Conservation (phyloP, 2,329 filamentous ascomycete species). For the Fusarium albosuccineum region DNA sequence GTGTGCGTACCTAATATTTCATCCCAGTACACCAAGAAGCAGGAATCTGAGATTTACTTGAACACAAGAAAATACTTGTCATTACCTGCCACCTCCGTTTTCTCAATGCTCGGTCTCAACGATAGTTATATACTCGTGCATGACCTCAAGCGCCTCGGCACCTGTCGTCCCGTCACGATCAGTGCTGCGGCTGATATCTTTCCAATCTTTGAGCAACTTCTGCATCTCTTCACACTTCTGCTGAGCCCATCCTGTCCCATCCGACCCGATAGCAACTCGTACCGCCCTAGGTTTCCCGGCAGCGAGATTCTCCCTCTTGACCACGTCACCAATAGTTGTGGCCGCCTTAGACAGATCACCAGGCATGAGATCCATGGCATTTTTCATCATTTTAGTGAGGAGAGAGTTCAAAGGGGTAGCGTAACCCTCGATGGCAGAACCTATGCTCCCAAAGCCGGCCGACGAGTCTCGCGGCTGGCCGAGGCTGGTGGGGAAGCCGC, state of each 20-base stretch:
- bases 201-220: not conserved
- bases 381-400: not conserved
- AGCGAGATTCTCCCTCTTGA: not conserved
- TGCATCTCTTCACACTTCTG: not conserved
- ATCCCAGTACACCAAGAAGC: too few relatives aligned
- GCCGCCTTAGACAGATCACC: not conserved
- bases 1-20: too few relatives aligned
- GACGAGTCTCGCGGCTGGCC: not conserved
- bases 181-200: not conserved
- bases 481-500: not conserved
- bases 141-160: too few relatives aligned
- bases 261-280: not conserved
- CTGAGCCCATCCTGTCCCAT: not conserved
- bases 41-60: too few relatives aligned
- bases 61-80: too few relatives aligned
- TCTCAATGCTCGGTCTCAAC: too few relatives aligned
- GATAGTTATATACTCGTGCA: too few relatives aligned
- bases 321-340: not conserved
- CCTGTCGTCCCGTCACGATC: too few relatives aligned
- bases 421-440: not conserved
- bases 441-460: not conserved
- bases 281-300: not conserved
- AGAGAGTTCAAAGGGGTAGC: not conserved
- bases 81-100: too few relatives aligned
- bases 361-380: not conserved